Conservation (phyloP, 805 yeast genomes). For the Cyberlindnera amylophila region DNA sequence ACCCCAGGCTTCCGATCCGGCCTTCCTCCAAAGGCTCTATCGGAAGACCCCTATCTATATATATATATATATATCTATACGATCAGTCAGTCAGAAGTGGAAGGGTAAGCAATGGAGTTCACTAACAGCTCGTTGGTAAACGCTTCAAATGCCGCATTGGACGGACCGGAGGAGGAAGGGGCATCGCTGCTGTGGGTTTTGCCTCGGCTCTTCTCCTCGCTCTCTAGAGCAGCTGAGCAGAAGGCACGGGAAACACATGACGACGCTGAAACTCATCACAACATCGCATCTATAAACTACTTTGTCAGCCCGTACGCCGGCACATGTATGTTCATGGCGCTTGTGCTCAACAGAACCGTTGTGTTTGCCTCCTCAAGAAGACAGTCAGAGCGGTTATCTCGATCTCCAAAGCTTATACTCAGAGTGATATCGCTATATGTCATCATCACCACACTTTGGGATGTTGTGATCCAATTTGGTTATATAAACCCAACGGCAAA, state of each 20-base stretch:
- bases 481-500: slow-evolving; percentile 3
- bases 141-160: too few species aligned
- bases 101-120: too few species aligned
- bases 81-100: too few species aligned
- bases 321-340: slow-evolving; percentile 54
- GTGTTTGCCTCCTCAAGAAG: slow-evolving; percentile 54
- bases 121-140: too few species aligned
- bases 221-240: slow-evolving; percentile 13
- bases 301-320: slow-evolving; percentile 48
- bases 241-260: slow-evolving; percentile 10
- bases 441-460: slow-evolving; percentile 28
- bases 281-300: slow-evolving; percentile 33
- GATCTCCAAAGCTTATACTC: slow-evolving; percentile 32
- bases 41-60: too few species aligned
- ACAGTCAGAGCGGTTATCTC: slow-evolving; percentile 22
- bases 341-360: slow-evolving; percentile 52
- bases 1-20: too few species aligned
- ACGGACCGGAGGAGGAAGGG: too few species aligned
- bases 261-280: background rate
- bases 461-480: slow-evolving; percentile 14
- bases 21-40: too few species aligned
- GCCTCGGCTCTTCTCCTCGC: slow-evolving; percentile 8
- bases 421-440: slow-evolving; percentile 35
- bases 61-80: too few species aligned
- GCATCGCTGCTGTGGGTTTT: slow-evolving; percentile 8